Evolutionary conservation across 108 stramenopile species (phyloP), one percentile per base, ranked within the genome.

Genomic region (Schizochytrium sp.): DNA sequence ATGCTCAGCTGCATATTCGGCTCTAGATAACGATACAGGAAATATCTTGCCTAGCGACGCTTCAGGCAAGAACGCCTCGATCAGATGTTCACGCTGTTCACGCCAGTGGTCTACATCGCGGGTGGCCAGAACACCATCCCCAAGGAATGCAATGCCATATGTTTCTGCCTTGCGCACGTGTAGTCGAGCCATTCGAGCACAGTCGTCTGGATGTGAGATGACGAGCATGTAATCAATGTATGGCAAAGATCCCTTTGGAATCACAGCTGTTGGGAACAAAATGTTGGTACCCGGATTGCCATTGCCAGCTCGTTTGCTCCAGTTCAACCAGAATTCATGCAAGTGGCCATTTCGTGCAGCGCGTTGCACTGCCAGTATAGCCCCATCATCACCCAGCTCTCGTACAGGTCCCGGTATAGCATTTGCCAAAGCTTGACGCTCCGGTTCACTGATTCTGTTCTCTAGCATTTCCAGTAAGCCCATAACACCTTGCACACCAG

Each of bases 251-350:
- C 76, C 76, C 76, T 83, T 83, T 17, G 76, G 76, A 50, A 83
- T 55, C 17, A 83, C 53, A 13, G 76, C 47, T 0, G 76, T 83
- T 3, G 76, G 76, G 28, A 83, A 83, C 8, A 55, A 2, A 3
- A 83, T 83, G 47, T 83, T 83, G 50, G 76, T 83, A 10, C 76
- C 76, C 53, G 4, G 50, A 28, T 55, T 53, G 15, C 76, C 76
- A 13, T 55, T 55, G 53, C 76, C 76, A n/a, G 76, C 47, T n/a
- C 53, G 47, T 38, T 55, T 55, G 53, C 50, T 55, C 76, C 76
- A 83, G 76, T 83, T 53, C 38, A 19, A 83, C 76, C 76, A 83
- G 28, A 83, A 83, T 0, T 83, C 76, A 53, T 83, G 76, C 76
- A 83, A 40, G 28, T 28, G 45, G 17, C 76, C 76, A 8, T 47